Evolutionary conservation across 306 rosid species (phyloP), one percentile per base, ranked within the genome.

Genomic region (Senna tora): DNA sequence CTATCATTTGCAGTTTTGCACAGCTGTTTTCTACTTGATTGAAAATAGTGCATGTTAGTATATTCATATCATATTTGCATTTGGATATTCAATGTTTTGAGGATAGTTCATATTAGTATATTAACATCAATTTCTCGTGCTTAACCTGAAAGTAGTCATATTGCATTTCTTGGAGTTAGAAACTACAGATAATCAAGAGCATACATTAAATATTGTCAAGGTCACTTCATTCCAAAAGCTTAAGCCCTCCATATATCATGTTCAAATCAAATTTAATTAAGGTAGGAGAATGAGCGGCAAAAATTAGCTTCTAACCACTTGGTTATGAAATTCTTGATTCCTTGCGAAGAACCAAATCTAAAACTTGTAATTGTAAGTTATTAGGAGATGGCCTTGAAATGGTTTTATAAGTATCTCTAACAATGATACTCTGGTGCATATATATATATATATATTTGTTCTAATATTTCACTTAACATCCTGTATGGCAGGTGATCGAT

Each of bases 401-500:
- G 19, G 5, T 47, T 15, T 47, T 1, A 52, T 52, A 0, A 45
- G 2, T 2, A 12, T 12, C 16, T 8, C 30, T 9, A 7, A 20
- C 57, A 2, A 22, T 65, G 14, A 15, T 65, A 36, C 50, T 57
- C 58, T 30, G 36, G 51, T 80, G 59, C 62, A 54, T n/a, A n/a
- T n/a, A n/a, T n/a, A n/a, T n/a, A n/a, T n/a, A n/a, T n/a, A n/a
- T n/a, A n/a, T n/a, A n/a, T n/a, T n/a, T n/a, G n/a, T n/a, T n/a
- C 39, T 7, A 21, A 45, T 71, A 14, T 28, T 51, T 41, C 19
- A n/a, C 14, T 51, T 16, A 20, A 59, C 42, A 54, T 73, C 3
- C 28, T 65, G 36, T 13, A 5, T 75, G 52, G 67, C 79, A 88
- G 93, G 93, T 88, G 73, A 86, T 88, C 11, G 93, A 88, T 57